A percentile compares a stretch with the other conserved stretches of the same genome.
Conservation (phyloP, 1,139 yeast genomes). For the Nadsonia commutata region DNA sequence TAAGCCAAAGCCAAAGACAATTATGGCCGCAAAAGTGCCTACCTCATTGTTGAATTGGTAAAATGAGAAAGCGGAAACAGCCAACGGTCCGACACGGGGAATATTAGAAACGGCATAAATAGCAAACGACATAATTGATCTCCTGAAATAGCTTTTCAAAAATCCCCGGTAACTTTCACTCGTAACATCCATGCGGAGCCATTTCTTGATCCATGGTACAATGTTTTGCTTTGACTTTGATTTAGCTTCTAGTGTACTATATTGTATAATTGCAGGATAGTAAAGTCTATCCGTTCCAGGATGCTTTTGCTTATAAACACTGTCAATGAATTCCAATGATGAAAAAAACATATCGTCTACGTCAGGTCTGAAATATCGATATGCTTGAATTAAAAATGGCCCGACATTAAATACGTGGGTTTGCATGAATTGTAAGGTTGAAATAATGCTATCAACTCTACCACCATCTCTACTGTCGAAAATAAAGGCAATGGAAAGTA, state of each 20-base stretch:
- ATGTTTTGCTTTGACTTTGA: conserved; percentile 2
- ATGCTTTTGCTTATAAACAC: conserved; percentile 24
- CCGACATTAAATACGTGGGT: conserved; percentile 29
- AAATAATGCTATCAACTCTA: conserved; percentile 13
- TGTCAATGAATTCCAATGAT: conserved; percentile 31
- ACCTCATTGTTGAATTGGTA: conserved; percentile 31
- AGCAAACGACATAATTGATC: conserved; percentile 16
- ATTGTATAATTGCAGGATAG: conserved; percentile 12
- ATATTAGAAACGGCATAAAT: conserved; percentile 20
- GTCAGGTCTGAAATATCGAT: conserved; percentile 26
- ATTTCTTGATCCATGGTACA: conserved; percentile 4
- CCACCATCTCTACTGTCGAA: conserved; percentile 10
- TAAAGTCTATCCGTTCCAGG: conserved; percentile 22
- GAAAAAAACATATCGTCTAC: conserved; percentile 27
- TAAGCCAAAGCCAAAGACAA: conserved; percentile 25
- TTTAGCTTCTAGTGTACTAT: conserved; percentile 6
- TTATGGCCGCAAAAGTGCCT: conserved; percentile 33
- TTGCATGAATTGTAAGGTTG: conserved; percentile 23
- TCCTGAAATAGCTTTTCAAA: conserved; percentile 15
- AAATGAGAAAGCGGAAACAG: conserved; percentile 31
- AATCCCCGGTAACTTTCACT: conserved; percentile 8
- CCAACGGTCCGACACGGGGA: conserved; percentile 30
- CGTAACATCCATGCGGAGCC: not conserved
- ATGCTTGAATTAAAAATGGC: conserved; percentile 29
- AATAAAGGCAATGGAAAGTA: conserved; percentile 13